phyloP scores from a whole-genome alignment of 2,329 filamentous ascomycete genomes.

The Mollisia scopiformis region DNA sequence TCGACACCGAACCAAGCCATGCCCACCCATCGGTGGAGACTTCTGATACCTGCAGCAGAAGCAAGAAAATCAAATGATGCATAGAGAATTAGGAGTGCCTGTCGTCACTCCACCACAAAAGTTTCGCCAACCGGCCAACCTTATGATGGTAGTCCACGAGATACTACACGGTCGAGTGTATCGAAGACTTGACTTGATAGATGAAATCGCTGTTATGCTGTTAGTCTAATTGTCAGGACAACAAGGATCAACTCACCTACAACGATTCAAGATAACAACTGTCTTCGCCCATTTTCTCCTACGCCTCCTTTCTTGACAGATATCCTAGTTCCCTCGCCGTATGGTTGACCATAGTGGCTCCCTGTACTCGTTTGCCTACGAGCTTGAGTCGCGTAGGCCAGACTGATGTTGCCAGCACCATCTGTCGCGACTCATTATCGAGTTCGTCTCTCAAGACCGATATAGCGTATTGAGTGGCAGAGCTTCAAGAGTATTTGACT shows the following conservation, averaged over 20 bases:
- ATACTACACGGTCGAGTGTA: neutral
- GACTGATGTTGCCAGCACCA: neutral
- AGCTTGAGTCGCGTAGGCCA: neutral
- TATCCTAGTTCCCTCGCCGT: neutral
- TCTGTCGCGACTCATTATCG: slow-evolving; percentile 3
- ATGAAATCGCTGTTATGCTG: neutral
- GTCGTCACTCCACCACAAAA: neutral
- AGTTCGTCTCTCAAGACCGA: neutral
- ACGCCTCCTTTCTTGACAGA: neutral
- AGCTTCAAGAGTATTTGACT: slow-evolving; percentile 19
- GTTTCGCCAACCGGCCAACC: neutral
- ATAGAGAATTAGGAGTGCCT: neutral
- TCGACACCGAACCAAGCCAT: neutral
- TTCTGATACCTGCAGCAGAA: neutral
- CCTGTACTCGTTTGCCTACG: neutral
- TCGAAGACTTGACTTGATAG: neutral
- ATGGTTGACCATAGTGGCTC: neutral
- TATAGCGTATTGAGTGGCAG: neutral
- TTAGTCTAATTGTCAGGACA: neutral
- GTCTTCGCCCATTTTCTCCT: neutral
- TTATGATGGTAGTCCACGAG: neutral
- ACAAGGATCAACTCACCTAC: neutral
- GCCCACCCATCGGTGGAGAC: neutral
- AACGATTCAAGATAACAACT: neutral
- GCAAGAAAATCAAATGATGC: neutral